A percentile compares a stretch with the other conserved stretches of the same genome.
Evolutionary conservation across 1,284 basidiomycete species (phyloP).

Genomic region (Rhodotorula sp.): DNA sequence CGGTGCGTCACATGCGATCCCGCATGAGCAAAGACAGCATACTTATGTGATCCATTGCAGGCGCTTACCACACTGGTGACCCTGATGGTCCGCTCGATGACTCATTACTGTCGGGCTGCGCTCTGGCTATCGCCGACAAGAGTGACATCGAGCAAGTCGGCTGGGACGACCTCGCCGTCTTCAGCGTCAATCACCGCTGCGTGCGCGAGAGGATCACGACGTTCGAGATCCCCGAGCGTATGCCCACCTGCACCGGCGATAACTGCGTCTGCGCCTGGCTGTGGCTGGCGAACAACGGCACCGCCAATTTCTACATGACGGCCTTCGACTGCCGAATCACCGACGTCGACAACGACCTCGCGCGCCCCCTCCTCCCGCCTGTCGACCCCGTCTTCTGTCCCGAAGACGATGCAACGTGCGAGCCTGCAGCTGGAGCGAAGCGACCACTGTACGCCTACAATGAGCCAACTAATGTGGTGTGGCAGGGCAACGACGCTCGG

Average conservation of each 20-base stretch:
- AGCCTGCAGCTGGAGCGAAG: slow-evolving; percentile 22
- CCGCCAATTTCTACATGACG: slow-evolving; percentile 21
- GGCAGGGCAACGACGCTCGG: slow-evolving; percentile 15
- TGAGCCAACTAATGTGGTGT: slow-evolving; percentile 16
- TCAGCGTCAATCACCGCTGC: slow-evolving; percentile 18
- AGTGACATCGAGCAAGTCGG: slow-evolving; percentile 19
- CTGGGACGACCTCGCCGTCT: slow-evolving; percentile 24
- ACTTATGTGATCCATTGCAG: neutral
- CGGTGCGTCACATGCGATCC: slow-evolving; percentile 4
- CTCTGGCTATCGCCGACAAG: slow-evolving; percentile 37
- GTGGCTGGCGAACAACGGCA: slow-evolving; percentile 26
- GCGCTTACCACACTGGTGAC: slow-evolving; percentile 32
- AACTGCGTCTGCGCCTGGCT: slow-evolving; percentile 38
- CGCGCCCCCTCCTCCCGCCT: slow-evolving; percentile 14
- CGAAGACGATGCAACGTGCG: neutral
- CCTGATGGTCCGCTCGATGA: slow-evolving; percentile 23
- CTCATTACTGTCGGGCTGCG: slow-evolving; percentile 29
- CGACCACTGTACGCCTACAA: slow-evolving; percentile 31
- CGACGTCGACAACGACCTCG: neutral
- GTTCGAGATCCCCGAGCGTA: slow-evolving; percentile 22
- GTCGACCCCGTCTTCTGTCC: slow-evolving; percentile 26
- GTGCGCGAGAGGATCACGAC: slow-evolving; percentile 12
- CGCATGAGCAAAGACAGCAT: accelerated
- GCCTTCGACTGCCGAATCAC: slow-evolving; percentile 20
- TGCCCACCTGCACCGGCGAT: slow-evolving; percentile 29